Percentiles rank a stretch among this genome's conserved stretches.
Evolutionary conservation across 2,329 filamentous ascomycete genomes (phyloP).

Genomic region (Verticillium longisporum): DNA sequence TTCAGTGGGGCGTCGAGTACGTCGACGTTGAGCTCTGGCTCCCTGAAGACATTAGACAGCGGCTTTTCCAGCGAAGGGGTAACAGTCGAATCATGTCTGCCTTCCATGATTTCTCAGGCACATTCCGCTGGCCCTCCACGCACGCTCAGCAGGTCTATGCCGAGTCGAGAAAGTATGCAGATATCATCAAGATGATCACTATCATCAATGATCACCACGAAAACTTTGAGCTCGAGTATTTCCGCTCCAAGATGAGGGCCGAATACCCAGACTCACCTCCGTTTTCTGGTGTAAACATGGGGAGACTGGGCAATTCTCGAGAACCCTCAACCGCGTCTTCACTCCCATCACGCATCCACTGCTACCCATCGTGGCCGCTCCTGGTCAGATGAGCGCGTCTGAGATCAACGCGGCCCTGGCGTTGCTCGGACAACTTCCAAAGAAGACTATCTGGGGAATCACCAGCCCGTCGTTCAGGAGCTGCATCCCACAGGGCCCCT

Average conservation of each 20-base stretch:
- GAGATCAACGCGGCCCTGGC: slow-evolving; percentile 78
- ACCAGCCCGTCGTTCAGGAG: slow-evolving; percentile 59
- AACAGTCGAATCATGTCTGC: slow-evolving; percentile 86
- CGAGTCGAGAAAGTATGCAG: slow-evolving; percentile 65
- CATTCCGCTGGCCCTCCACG: slow-evolving; percentile 73
- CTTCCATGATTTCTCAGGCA: slow-evolving; percentile 82
- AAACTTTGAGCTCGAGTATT: slow-evolving; percentile 87
- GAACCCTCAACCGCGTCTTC: slow-evolving; percentile 78
- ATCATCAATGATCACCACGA: slow-evolving; percentile 76
- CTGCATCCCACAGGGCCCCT: slow-evolving; percentile 68
- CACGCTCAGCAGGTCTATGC: slow-evolving; percentile 67
- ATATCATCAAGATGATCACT: slow-evolving; percentile 88
- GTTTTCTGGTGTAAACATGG: slow-evolving; percentile 82
- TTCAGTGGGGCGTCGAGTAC: slow-evolving; percentile 87
- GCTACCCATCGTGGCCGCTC: slow-evolving; percentile 75
- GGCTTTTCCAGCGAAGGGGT: slow-evolving; percentile 62
- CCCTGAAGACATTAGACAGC: slow-evolving; percentile 65
- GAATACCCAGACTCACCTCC: slow-evolving; percentile 64
- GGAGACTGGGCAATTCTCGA: slow-evolving; percentile 78
- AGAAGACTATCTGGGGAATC: slow-evolving; percentile 74
- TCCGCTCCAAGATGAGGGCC: slow-evolving; percentile 67
- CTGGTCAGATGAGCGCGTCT: slow-evolving; percentile 77
- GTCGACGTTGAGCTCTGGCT: slow-evolving; percentile 86
- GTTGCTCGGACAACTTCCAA: slow-evolving; percentile 73
- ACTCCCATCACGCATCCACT: slow-evolving; percentile 83